Base-by-base conservation (phyloP, 139 green algal genomes). In the Chlamydomonas sphaeroides region DNA sequence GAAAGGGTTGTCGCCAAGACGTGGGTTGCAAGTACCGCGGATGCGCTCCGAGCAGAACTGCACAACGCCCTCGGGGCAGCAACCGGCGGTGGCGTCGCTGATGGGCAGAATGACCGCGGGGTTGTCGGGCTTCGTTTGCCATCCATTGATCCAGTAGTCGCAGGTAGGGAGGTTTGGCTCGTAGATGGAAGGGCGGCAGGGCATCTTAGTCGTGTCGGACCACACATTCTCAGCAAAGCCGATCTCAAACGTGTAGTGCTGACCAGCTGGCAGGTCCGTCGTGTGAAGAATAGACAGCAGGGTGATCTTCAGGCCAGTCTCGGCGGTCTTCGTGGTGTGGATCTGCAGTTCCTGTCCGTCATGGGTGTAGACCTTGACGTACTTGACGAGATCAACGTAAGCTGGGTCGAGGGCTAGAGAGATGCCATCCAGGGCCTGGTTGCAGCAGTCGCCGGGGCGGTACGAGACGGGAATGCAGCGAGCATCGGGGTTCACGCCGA, bases 111-210 rank as follows among this genome's bases (percentile, higher is more conserved):
- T 10, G 0, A 21, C 28, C 1, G 35, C 21, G 18, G 66, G 73
- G 59, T 81, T 65, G 59, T 73, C 74, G 49, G 57, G 33, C 28
- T 53, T 45, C 8, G 85, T 89, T 68, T 89, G 85, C 79, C 80
- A 89, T 61, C 85, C 85, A 38, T 81, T 67, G 0, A 89, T 23
- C 66, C 79, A 89, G 80, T 87, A 89, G 67, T 89, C 85, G 61
- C 85, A 89, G 15, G 85, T 61, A 8, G 80, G 79, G 48, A 78
- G 28, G 25, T 39, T 4, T 2, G 85, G 79, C 66, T 84, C 75
- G 23, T 59, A 82, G 30, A 42, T 4, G 15, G 73, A 85, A 1
- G n/a, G 35, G 7, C 61, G 57, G 79, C 85, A 89, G 26, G 85
- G 85, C 66, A 89, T 69, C 59, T 77, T 72, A 15, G 53, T 74